A percentile compares a stretch with the other conserved stretches of the same genome.
phyloP scores from a whole-genome alignment of 768 basidiomycete species.

The Tricholoma sp. region DNA sequence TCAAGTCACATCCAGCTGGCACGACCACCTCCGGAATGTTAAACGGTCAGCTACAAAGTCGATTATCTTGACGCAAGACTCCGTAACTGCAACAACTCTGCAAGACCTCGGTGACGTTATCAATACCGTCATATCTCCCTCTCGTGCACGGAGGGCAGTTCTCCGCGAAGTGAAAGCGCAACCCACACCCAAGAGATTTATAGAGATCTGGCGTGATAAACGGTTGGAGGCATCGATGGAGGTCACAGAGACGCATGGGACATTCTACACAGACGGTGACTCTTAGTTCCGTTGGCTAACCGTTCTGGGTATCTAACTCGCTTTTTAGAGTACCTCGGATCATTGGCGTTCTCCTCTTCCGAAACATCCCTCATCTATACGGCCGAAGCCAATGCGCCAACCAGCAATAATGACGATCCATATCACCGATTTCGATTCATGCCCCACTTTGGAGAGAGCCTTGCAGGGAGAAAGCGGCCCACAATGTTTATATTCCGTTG shows the following conservation, averaged over 20 bases:
- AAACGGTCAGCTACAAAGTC: conserved; percentile 42
- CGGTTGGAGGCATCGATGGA: conserved; percentile 43
- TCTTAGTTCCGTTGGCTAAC: neutral
- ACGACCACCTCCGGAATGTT: conserved; percentile 46
- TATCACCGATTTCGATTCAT: conserved; percentile 47
- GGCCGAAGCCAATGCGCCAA: conserved; percentile 46
- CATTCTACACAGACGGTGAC: conserved; percentile 60
- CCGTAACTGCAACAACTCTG: conserved; percentile 18
- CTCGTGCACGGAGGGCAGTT: conserved; percentile 36
- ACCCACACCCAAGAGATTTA: conserved; percentile 43
- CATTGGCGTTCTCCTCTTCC: conserved; percentile 48
- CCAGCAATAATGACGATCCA: conserved; percentile 22
- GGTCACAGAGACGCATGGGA: conserved; percentile 52
- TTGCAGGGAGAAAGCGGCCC: conserved; percentile 48
- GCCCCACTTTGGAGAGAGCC: conserved; percentile 60
- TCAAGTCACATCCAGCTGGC: conserved; percentile 40
- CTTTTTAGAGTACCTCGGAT: conserved; percentile 44
- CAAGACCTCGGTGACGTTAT: conserved; percentile 37
- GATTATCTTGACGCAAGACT: conserved; percentile 21
- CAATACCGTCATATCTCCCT: conserved; percentile 38
- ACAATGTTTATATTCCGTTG: conserved; percentile 51
- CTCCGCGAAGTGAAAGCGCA: conserved; percentile 36
- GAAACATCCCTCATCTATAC: conserved; percentile 52
- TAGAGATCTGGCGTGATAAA: conserved; percentile 55
- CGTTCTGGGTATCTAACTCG: neutral